These are phyloP conservation scores for Pyricularia pennisetigena DNA, from an alignment of 2,329 filamentous ascomycete genomes.

Conservation along the genomic window DNA sequence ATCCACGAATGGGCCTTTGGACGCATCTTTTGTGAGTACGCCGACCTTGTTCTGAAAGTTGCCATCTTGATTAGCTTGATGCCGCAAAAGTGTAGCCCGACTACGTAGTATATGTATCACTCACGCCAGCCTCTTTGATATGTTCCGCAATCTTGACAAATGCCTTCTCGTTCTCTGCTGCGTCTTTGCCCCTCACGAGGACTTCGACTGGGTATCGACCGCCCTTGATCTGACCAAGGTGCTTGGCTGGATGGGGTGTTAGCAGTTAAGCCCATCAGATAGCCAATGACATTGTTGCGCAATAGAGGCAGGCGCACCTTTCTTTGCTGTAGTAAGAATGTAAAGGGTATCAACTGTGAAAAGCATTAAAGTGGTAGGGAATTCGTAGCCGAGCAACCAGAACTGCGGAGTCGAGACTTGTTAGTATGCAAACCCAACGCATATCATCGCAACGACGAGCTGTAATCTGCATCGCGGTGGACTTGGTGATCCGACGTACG, in stretches of 20 bases:
- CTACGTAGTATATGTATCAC: conserved; percentile 22
- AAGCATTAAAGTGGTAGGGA: conserved; percentile 89
- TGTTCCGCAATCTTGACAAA: conserved; percentile 75
- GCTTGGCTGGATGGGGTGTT: conserved; percentile 56
- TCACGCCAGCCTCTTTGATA: conserved; percentile 79
- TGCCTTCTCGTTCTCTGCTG: conserved; percentile 82
- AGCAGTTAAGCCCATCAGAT: neutral
- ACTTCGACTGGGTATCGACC: conserved; percentile 91
- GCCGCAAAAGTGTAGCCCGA: neutral
- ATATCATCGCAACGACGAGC: conserved; percentile 7
- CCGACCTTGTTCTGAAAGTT: conserved; percentile 72
- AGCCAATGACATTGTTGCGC: neutral
- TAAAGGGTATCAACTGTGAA: conserved; percentile 83
- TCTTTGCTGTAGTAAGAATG: conserved; percentile 93
- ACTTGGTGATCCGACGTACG: conserved; percentile 35
- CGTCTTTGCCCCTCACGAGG: conserved; percentile 82
- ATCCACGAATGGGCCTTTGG: conserved; percentile 81
- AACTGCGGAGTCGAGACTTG: conserved; percentile 48
- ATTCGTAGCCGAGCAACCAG: conserved; percentile 97
- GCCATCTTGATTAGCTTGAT: neutral
- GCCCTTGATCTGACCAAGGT: conserved; percentile 83
- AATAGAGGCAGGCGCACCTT: conserved; percentile 49
- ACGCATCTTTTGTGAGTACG: conserved; percentile 72
- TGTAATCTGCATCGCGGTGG: neutral
- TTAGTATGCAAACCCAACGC: neutral